Conservation (phyloP, 345 rosid genomes). For the Mangifera indica region DNA sequence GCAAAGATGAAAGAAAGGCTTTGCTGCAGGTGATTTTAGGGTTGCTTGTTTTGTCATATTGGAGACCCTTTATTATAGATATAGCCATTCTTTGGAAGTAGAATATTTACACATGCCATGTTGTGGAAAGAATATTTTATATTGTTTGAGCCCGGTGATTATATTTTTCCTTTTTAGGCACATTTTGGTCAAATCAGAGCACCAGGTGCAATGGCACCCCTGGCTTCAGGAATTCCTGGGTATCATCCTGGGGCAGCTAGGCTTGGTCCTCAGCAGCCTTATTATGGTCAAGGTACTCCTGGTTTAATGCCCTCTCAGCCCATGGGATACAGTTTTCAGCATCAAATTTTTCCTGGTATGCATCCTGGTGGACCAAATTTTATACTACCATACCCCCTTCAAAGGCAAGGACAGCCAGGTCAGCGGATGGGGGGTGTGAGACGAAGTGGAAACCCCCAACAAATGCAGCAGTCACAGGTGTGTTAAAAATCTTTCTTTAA, state of each 20-base stretch:
- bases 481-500: background rate
- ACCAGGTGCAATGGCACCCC: slow-evolving; percentile 32
- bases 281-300: slow-evolving; percentile 48
- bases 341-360: slow-evolving; percentile 51
- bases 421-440: slow-evolving; percentile 54
- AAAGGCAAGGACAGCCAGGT: slow-evolving; percentile 52
- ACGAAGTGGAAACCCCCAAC: slow-evolving; percentile 45
- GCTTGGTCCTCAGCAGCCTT: slow-evolving; percentile 47
- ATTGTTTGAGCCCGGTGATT: background rate
- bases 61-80: background rate
- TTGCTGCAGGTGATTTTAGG: slow-evolving; percentile 51
- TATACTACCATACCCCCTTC: slow-evolving; percentile 56
- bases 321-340: slow-evolving; percentile 54
- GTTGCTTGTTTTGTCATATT: slow-evolving; percentile 12
- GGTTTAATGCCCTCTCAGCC: slow-evolving; percentile 54
- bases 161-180: slow-evolving; percentile 27
- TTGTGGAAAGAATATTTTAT: background rate
- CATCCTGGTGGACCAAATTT: slow-evolving; percentile 46
- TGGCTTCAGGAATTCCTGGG: slow-evolving; percentile 44
- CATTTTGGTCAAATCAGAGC: slow-evolving; percentile 41
- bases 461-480: slow-evolving; percentile 44
- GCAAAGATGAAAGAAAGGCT: slow-evolving; percentile 69
- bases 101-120: background rate
- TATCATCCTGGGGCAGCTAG: slow-evolving; percentile 39
- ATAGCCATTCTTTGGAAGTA: background rate